Evolutionary conservation across 2,329 filamentous ascomycete genomes (phyloP).

Genomic region (Epichloe bromicola): DNA sequence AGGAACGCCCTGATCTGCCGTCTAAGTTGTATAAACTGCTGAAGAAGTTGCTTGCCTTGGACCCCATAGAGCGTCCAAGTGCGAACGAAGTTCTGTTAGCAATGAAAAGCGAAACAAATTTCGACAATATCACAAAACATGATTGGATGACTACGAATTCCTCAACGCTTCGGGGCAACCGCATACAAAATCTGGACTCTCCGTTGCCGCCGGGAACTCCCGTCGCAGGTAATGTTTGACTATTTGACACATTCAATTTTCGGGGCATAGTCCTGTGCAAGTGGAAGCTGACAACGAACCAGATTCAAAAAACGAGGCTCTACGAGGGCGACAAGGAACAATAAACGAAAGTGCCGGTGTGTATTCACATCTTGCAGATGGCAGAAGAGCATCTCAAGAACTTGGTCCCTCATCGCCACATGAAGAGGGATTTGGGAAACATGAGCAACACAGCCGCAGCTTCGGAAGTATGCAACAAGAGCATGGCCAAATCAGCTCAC

Average conservation of each 20-base stretch:
- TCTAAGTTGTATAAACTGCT: constrained; percentile 75
- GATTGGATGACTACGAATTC: constrained; percentile 22
- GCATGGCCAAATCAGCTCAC: neutral
- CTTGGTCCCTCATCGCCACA: constrained; percentile 8
- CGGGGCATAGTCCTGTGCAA: neutral
- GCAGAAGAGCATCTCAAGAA: constrained; percentile 6
- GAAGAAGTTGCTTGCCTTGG: constrained; percentile 64
- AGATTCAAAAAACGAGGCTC: constrained; percentile 20
- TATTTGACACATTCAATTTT: neutral
- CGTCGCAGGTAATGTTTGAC: constrained; percentile 25
- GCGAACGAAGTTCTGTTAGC: constrained; percentile 74
- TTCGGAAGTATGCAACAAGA: neutral
- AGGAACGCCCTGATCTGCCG: constrained; percentile 69
- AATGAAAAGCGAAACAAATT: constrained; percentile 53
- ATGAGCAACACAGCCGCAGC: neutral
- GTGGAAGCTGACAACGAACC: constrained; percentile 6
- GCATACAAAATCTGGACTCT: constrained; percentile 44
- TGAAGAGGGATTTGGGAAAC: neutral
- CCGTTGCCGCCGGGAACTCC: constrained; percentile 37
- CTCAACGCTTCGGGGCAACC: constrained; percentile 28
- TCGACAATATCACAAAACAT: constrained; percentile 28
- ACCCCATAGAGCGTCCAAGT: constrained; percentile 64
- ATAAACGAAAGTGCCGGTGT: neutral
- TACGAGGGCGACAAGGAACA: constrained; percentile 6
- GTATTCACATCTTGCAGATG: constrained; percentile 14